phyloP scores from a whole-genome alignment of 257 asterid genomes.

The Nicotiana tabacum region DNA sequence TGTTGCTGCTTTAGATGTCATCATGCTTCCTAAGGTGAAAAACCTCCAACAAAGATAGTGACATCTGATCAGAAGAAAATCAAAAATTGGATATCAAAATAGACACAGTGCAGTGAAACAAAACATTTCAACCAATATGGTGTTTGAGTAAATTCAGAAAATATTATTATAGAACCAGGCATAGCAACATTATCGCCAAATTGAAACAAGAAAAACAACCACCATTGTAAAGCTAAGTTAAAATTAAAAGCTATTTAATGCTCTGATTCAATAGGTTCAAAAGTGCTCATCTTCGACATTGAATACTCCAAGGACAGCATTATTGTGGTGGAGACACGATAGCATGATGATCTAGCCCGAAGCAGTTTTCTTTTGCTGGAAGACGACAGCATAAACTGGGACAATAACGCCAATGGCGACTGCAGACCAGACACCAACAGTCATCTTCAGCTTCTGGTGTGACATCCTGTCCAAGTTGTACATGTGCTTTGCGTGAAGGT shows the following conservation, averaged over 20 bases:
- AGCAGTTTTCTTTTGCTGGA: conserved; percentile 83
- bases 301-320: not conserved
- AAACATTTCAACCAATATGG: not conserved
- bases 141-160: not conserved
- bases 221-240: not conserved
- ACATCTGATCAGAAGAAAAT: not conserved
- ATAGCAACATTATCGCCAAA: not conserved
- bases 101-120: not conserved
- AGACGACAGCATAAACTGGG: conserved; percentile 70
- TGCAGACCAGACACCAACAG: conserved; percentile 58
- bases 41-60: not conserved
- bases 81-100: not conserved
- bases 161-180: not conserved
- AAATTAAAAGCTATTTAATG: conserved; percentile 1
- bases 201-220: not conserved
- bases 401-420: conserved; percentile 73
- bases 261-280: not conserved
- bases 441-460: conserved; percentile 52
- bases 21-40: not conserved
- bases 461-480: conserved; percentile 89
- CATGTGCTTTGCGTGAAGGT: conserved; percentile 95
- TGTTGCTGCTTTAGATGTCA: too few relatives aligned
- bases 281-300: not conserved
- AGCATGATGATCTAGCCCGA: conserved; percentile 40
- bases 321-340: not conserved